Conservation (phyloP, 208 protist species). For the Trypanosoma mega region DNA sequence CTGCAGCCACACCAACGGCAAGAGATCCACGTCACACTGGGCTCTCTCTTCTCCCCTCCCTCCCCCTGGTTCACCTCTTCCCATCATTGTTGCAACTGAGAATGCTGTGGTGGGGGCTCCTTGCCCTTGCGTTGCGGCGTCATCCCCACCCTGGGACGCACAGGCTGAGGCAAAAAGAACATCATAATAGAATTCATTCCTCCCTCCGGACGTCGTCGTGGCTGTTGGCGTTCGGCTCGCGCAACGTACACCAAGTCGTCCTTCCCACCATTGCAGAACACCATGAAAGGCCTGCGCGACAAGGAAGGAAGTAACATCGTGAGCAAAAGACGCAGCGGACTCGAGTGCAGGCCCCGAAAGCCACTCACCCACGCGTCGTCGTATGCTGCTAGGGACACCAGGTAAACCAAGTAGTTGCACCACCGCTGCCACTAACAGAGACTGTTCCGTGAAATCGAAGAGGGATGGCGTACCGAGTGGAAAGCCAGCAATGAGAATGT, state of each 20-base stretch:
- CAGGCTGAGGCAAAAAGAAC: constrained; percentile 13
- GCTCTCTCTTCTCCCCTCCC: no score
- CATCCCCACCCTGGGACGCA: no score
- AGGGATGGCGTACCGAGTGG: constrained; percentile 24
- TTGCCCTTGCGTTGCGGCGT: no score
- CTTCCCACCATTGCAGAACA: constrained; percentile 19
- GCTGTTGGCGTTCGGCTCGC: no score
- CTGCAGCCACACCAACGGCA: constrained; percentile 18
- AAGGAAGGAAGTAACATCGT: constrained; percentile 18
- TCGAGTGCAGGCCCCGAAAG: constrained; percentile 15
- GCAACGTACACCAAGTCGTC: not conserved
- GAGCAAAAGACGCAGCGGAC: not conserved
- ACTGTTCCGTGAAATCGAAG: constrained; percentile 33
- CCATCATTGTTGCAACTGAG: no score
- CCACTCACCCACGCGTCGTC: constrained; percentile 36
- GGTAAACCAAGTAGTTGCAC: constrained; percentile 51
- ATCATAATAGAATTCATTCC: constrained; percentile 12
- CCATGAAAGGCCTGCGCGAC: constrained; percentile 20
- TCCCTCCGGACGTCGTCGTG: not conserved
- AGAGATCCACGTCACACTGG: no score
- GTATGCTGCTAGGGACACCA: constrained; percentile 33
- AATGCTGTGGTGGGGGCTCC: no score
- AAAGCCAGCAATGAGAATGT: constrained; percentile 38
- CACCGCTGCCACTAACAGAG: constrained; percentile 44
- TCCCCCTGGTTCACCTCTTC: no score